Base-by-base conservation (phyloP, 192 early-diverging fungal genomes). In the Backusella tarrabulga region DNA sequence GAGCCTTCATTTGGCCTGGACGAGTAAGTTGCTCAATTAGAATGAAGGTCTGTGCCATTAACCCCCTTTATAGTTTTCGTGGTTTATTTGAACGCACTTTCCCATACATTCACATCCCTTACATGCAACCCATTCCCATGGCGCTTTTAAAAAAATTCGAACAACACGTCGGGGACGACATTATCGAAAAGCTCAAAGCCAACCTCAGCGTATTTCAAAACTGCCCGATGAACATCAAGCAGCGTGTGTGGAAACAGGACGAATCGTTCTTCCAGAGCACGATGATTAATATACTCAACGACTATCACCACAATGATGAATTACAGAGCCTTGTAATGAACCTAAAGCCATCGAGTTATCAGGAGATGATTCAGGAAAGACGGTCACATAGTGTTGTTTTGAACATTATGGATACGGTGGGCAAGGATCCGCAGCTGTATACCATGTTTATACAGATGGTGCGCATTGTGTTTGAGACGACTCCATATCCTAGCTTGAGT, bases 71-170 rank as follows among this genome's bases (percentile, higher is more conserved):
- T 32, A 32, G 87, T 52, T 87, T 87, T 44, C 72, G 83, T 36
- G 73, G 81, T 23, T 68, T 85, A 1, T 78, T 88, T 46, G 76
- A 79, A 23, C 69, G 75, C n/a, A 87, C 86, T 50, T 67, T 85
- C 32, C 85, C 84, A 11, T 87, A 90, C 67, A 84, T 90, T 41
- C 75, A 82, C 35, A 83, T 86, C 0, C 76, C 82, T 4, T 80
- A 81, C 19, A 83, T 90, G 73, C 87, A 86, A 54, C 80, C 84
- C 17, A 79, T 90, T 29, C 87, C 88, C 17, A 78, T 90, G 71
- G 84, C 86, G 9, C 77, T 90, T 4, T 76, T 90, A 17, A 74
- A 83, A 44, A 81, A 83, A 23, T 85, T 82, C 35, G 86, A 86
- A 0, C 79, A 83, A 67, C 73, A 79, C 67, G 79, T 88, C 19